A percentile compares a stretch with the other conserved stretches of the same genome.
Evolutionary conservation across 352 stramenopile species (phyloP).

Genomic region (Phytopythium vexans): DNA sequence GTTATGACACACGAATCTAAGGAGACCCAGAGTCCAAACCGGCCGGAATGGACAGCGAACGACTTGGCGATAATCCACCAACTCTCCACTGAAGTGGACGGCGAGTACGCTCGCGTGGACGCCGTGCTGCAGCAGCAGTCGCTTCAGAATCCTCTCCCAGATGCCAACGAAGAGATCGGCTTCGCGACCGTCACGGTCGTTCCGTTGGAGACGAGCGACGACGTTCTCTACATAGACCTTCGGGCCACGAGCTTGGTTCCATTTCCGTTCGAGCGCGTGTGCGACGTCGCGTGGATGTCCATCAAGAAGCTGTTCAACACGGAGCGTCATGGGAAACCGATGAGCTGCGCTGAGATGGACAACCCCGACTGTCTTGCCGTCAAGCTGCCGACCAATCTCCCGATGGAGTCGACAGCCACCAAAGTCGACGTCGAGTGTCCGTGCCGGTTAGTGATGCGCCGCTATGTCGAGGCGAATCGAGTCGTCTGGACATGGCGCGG

Average conservation of each 20-base stretch:
- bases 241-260: conserved; percentile 4
- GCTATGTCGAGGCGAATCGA: conserved; percentile 3
- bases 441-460: background rate
- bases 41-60: background rate
- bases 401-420: background rate
- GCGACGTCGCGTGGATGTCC: background rate
- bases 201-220: background rate
- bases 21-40: no score
- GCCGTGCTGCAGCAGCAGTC: background rate
- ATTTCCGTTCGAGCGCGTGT: conserved; percentile 5
- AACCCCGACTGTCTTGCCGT: background rate
- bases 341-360: background rate
- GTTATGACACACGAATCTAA: background rate
- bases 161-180: background rate
- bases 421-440: no score
- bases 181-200: background rate
- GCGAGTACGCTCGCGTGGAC: conserved; percentile 1
- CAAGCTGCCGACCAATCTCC: conserved; percentile 1
- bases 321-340: background rate
- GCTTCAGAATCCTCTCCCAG: no score
- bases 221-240: conserved; percentile 4
- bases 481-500: background rate
- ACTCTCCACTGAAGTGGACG: background rate
- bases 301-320: background rate
- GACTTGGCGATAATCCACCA: background rate